These are phyloP conservation scores for Kwoniella pini DNA, from an alignment of 768 basidiomycete genomes.

Conservation along the genomic window DNA sequence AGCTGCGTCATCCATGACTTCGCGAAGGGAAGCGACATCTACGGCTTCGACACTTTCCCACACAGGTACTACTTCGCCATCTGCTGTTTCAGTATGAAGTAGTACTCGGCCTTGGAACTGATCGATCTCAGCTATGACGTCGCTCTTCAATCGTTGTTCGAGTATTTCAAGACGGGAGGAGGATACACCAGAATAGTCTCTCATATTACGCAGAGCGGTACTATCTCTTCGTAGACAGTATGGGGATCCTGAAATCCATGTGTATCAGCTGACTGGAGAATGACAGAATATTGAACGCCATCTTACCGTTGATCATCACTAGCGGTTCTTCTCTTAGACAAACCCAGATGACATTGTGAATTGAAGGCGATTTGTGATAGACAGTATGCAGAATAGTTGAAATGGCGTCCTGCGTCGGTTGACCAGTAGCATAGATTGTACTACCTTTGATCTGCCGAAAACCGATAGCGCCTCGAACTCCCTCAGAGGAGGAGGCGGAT, in stretches of 20 bases:
- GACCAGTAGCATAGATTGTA: conserved; percentile 87
- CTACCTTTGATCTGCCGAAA: conserved; percentile 81
- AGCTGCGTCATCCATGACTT: conserved; percentile 68
- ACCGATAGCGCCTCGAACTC: conserved; percentile 89
- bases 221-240: conserved; percentile 82
- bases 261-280: background rate
- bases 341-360: conserved; percentile 78
- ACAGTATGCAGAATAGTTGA: conserved; percentile 71
- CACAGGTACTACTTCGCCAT: conserved; percentile 84
- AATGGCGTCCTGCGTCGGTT: conserved; percentile 86
- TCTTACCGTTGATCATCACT: conserved; percentile 73
- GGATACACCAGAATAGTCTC: conserved; percentile 92
- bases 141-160: conserved; percentile 84
- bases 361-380: conserved; percentile 63
- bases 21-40: conserved; percentile 78
- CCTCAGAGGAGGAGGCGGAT: conserved; percentile 53
- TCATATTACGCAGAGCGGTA: conserved; percentile 83
- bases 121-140: conserved; percentile 79
- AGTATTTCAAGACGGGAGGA: conserved; percentile 81
- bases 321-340: conserved; percentile 72
- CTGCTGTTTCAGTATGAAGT: conserved; percentile 82
- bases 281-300: conserved; percentile 55
- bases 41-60: conserved; percentile 83
- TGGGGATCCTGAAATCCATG: conserved; percentile 36
- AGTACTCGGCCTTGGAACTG: conserved; percentile 82